A percentile compares a stretch with the other conserved stretches of the same genome.
Conservation (phyloP, 2,329 filamentous ascomycete genomes). For the Ophiocordyceps camponoti-leonardi region DNA sequence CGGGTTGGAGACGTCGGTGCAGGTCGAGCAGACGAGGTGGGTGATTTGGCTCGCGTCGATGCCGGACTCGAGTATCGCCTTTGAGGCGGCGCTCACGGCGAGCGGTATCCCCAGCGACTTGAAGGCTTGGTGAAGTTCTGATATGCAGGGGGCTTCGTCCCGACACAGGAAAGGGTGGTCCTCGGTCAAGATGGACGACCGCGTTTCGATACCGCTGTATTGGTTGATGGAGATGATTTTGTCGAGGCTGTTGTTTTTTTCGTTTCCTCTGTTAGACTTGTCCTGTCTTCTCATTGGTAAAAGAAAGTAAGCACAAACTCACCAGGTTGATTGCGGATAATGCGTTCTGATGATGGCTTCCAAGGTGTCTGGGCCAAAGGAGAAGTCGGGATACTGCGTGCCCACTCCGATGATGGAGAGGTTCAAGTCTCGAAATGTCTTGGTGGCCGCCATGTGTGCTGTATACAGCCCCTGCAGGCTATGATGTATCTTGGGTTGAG, state of each 20-base stretch:
- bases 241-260: not conserved
- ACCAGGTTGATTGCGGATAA: not conserved
- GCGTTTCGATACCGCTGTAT: not conserved
- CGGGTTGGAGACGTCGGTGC: slow-evolving; percentile 52
- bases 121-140: slow-evolving; percentile 36
- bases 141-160: slow-evolving; percentile 26
- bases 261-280: too few relatives aligned
- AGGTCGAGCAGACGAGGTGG: slow-evolving; percentile 50
- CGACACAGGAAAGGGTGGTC: not conserved
- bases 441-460: not conserved
- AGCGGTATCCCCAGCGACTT: slow-evolving; percentile 39
- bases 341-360: not conserved
- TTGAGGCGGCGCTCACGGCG: slow-evolving; percentile 34
- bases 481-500: too few relatives aligned
- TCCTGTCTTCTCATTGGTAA: too few relatives aligned
- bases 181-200: not conserved
- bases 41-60: slow-evolving; percentile 38
- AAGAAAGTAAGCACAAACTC: not conserved
- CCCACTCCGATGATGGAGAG: not conserved
- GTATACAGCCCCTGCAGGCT: not conserved
- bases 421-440: not conserved
- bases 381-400: not conserved
- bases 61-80: slow-evolving; percentile 37
- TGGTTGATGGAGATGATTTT: not conserved
- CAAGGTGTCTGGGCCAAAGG: not conserved